phyloP scores from a whole-genome alignment of 169 alveolate species.

The Plasmodium vinckei region DNA sequence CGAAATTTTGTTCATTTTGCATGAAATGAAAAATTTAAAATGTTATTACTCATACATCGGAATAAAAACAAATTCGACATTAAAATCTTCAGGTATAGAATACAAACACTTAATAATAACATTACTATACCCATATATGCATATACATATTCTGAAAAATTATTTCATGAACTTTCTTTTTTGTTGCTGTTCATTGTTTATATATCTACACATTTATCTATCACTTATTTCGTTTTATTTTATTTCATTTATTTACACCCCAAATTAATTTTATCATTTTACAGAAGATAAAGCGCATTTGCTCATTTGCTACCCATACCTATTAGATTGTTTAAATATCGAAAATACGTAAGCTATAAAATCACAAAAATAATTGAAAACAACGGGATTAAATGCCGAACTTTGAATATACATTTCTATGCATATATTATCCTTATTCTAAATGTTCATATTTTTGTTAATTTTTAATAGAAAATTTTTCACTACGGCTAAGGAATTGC shows the following conservation, averaged over 20 bases:
- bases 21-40: conserved; percentile 69
- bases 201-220: neutral
- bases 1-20: conserved; percentile 62
- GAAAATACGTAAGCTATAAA: conserved; percentile 57
- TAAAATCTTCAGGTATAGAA: conserved; percentile 37
- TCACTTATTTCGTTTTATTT: neutral
- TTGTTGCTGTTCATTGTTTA: neutral
- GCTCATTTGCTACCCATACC: conserved; percentile 70
- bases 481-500: conserved; percentile 45
- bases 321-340: conserved; percentile 62
- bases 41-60: conserved; percentile 47
- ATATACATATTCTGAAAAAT: neutral
- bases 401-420: neutral
- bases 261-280: neutral
- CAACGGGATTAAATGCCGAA: neutral
- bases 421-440: neutral
- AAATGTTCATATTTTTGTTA: neutral
- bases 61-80: conserved; percentile 26
- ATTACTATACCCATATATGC: neutral
- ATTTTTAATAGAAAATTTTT: conserved; percentile 11
- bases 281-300: conserved; percentile 72
- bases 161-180: neutral
- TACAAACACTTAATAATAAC: neutral
- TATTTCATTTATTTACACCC: neutral
- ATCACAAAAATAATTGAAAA: conserved; percentile 11